phyloP scores from a whole-genome alignment of 208 protist species.

The Porcisia deanei region DNA sequence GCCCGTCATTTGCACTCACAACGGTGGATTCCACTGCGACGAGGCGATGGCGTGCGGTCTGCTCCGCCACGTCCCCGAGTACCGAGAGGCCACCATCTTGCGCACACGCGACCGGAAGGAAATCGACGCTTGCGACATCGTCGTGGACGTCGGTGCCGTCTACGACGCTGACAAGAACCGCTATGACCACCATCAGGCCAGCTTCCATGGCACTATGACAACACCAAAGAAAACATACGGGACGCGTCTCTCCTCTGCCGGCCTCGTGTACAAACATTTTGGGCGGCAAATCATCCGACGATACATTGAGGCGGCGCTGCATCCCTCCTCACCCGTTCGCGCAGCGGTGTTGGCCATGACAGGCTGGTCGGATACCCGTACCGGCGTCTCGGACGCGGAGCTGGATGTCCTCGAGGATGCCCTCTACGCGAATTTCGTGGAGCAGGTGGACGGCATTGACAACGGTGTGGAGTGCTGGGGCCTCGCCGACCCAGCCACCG shows the following conservation, averaged over 20 bases:
- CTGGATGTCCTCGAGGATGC: conserved; percentile 79
- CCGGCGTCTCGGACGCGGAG: conserved; percentile 40
- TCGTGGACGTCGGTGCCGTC: conserved; percentile 96
- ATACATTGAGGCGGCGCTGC: conserved; percentile 52
- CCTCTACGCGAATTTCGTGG: conserved; percentile 90
- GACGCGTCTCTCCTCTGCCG: conserved; percentile 91
- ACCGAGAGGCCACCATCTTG: conserved; percentile 54
- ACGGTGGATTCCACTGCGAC: conserved; percentile 95
- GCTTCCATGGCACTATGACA: conserved; percentile 92
- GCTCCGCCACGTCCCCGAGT: conserved; percentile 77
- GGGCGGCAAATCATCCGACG: conserved; percentile 90
- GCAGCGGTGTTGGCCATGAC: conserved; percentile 45
- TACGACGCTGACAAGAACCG: conserved; percentile 86
- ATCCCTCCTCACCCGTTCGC: conserved; percentile 34
- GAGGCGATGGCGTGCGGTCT: conserved; percentile 94
- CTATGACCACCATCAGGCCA: conserved; percentile 96
- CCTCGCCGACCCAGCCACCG: conserved; percentile 24
- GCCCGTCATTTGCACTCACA: conserved; percentile 92
- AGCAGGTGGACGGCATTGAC: conserved; percentile 94
- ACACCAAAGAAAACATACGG: conserved; percentile 60
- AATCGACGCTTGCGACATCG: conserved; percentile 77
- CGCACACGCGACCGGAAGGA: conserved; percentile 84
- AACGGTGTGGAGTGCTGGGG: conserved; percentile 92
- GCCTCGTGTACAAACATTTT: conserved; percentile 95
- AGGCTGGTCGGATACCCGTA: conserved; percentile 33